phyloP scores from a whole-genome alignment of 176 grass and related monocot genomes.

The Pontederia paniculata region DNA sequence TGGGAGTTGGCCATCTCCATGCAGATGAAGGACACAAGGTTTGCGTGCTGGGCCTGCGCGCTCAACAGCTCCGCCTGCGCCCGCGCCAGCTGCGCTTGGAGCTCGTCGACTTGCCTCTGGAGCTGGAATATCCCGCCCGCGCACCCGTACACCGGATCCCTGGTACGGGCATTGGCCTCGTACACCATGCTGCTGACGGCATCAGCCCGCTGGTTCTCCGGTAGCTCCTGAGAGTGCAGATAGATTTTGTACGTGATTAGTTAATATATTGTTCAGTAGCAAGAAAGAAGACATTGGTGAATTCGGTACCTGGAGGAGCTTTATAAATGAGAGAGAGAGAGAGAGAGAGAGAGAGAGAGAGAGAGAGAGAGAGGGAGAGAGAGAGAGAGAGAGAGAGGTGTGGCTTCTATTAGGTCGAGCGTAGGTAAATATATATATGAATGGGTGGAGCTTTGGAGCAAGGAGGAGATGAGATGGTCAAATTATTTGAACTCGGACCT shows the following conservation, averaged over 20 bases:
- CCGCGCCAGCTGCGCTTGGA: constrained; percentile 75
- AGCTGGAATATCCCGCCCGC: constrained; percentile 80
- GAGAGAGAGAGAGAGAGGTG: no score
- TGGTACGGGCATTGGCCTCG: constrained; percentile 62
- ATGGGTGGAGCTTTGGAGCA: no score
- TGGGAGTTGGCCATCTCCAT: constrained; percentile 39
- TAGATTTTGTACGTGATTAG: no score
- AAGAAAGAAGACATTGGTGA: no score
- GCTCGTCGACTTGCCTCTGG: constrained; percentile 69
- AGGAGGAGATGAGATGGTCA: no score
- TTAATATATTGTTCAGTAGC: no score
- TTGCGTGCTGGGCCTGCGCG: constrained; percentile 46
- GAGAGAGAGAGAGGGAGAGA: no score
- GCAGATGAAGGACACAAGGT: constrained; percentile 69
- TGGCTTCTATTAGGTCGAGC: no score
- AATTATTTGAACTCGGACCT: no score
- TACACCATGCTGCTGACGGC: constrained; percentile 96
- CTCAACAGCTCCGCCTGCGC: constrained; percentile 56
- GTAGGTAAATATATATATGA: no score
- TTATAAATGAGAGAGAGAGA: constrained; percentile 42
- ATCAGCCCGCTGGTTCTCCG: constrained; percentile 66
- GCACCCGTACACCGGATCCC: constrained; percentile 82
- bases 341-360: no score
- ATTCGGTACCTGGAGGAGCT: constrained; percentile 51
- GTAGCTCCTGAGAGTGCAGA: constrained; percentile 38